These are phyloP conservation scores for Cryphonectria japonica DNA, from an alignment of 2,329 filamentous ascomycete species.

Conservation along the genomic window DNA sequence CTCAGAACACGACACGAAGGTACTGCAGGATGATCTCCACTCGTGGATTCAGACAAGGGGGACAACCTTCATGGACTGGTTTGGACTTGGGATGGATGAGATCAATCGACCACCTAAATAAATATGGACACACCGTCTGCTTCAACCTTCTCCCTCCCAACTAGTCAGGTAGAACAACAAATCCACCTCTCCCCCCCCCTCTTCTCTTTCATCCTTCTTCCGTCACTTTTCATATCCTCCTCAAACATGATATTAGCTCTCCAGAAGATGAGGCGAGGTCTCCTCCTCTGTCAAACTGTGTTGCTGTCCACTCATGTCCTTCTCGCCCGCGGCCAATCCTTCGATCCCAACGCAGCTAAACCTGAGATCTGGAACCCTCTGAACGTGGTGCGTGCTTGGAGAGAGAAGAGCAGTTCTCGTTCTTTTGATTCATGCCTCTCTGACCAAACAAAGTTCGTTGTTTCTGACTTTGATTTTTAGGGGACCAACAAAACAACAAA, in stretches of 20 bases:
- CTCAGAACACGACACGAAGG: not conserved
- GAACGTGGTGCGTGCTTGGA: slow-evolving; percentile 28
- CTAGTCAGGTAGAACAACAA: not conserved
- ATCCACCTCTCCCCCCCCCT: not conserved
- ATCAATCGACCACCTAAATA: not conserved
- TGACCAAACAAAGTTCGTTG: not conserved
- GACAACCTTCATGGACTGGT: not conserved
- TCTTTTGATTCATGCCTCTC: not conserved
- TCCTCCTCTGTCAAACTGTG: slow-evolving; percentile 1
- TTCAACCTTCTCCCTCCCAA: no score
- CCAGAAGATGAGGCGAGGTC: not conserved
- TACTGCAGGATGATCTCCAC: not conserved
- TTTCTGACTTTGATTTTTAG: not conserved
- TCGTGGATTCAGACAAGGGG: not conserved
- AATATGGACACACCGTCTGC: not conserved
- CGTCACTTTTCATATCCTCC: not conserved
- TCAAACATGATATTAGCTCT: not conserved
- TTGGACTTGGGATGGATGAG: not conserved
- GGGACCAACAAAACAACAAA: slow-evolving; percentile 43
- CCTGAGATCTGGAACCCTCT: slow-evolving; percentile 38
- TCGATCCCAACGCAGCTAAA: slow-evolving; percentile 39
- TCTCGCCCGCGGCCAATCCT: slow-evolving; percentile 34
- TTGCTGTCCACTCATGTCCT: slow-evolving; percentile 25
- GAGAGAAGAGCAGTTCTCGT: not conserved
- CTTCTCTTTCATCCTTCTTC: not conserved